Evolutionary conservation across 2,329 filamentous ascomycete species (phyloP), one percentile per base, ranked within the genome.

Genomic region (Xylariaceae sp.): DNA sequence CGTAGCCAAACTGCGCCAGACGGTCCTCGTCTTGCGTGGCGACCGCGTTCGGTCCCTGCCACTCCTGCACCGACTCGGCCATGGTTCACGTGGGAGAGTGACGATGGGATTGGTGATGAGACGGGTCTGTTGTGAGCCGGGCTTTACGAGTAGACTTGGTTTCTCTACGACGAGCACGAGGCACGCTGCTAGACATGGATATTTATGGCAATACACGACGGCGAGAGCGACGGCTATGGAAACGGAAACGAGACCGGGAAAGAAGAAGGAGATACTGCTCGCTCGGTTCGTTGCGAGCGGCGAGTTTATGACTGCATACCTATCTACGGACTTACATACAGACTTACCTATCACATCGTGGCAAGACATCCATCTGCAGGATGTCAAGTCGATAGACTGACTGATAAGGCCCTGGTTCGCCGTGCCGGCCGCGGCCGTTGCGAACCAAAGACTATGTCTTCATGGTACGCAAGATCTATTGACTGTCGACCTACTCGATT

Each of bases 1-100:
- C 80, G 69, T 86, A 86, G 1, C 83, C 83, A 65, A 85, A 77
- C 63, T 81, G 76, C 2, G 79, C 81, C 55, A 84, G 71, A 13
- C 77, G 77, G 57, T 76, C 73, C 67, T 82, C 81, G 69, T 84
- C 82, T n/a, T 71, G 69, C 48, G 68, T 70, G 17, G 65, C 66
- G 56, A 62, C 67, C 13, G 61, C 63, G 52, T 66, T 66, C 13
- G 70, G 67, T 13, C 65, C 39, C 35, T 63, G 63, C 15, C 62
- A 67, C 60, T 74, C 71, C 10, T 62, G 58, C 9, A 56, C 54
- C n/a, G 39, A 37, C 9, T 62, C 62, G 35, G 51, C 62, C 56
- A 65, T 65, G 52, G 48, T 50, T 50, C 15, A 55, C 17, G 17
- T 39, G n/a, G 4, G 17, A n/a, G 50, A 17, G 17, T 47, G 23